Evolutionary conservation across 257 asterid genomes (phyloP).

Genomic region (Solanum virginianum): DNA sequence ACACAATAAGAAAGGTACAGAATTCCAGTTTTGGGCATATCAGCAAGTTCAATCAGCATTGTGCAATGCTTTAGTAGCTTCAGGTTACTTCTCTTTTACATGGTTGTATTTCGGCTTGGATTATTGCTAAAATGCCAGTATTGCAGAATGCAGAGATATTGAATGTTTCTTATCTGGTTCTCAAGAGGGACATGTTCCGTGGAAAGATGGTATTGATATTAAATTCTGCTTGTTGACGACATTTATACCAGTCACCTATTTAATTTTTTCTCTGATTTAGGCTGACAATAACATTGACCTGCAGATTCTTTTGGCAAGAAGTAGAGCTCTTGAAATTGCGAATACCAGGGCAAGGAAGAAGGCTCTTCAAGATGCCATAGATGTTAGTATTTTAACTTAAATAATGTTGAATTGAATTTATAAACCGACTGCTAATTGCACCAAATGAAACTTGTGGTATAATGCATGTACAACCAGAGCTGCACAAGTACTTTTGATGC

Average conservation of each 20-base stretch:
- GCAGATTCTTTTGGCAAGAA: constrained; percentile 7
- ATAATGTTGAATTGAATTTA: background rate
- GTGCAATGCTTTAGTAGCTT: background rate
- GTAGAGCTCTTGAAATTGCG: constrained; percentile 4
- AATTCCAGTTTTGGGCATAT: background rate
- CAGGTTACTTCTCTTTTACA: background rate
- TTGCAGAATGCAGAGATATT: constrained; percentile 14
- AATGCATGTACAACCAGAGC: background rate
- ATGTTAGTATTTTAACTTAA: constrained; percentile 9
- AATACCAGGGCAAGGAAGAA: constrained; percentile 17
- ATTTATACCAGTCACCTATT: background rate
- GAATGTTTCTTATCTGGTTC: constrained; percentile 2
- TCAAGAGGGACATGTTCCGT: constrained; percentile 7
- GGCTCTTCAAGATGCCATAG: constrained; percentile 5
- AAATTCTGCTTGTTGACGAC: background rate
- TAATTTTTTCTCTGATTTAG: background rate
- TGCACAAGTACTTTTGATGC: background rate
- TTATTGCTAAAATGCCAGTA: background rate
- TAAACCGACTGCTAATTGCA: background rate
- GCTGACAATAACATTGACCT: background rate
- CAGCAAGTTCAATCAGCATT: background rate
- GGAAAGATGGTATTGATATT: constrained; percentile 1
- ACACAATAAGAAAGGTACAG: background rate
- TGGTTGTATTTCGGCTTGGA: background rate
- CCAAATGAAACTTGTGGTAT: background rate